Evolutionary conservation across 441 rosid species (phyloP), one percentile per base, ranked within the genome.

Genomic region (Viola pubescens): DNA sequence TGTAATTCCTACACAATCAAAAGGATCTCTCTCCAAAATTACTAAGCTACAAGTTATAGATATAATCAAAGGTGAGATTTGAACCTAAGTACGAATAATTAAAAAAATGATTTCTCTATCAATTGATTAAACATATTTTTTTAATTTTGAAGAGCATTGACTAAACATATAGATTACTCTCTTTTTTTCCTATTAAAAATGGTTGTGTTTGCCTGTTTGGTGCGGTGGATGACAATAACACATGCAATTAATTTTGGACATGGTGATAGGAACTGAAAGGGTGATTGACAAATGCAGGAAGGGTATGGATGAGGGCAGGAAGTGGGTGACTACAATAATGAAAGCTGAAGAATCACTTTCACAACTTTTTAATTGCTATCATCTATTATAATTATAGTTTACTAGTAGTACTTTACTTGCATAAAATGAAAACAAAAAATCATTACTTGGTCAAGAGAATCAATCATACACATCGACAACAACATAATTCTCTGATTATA

Each of bases 311-410:
- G 48, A 46, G 43, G 52, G 58, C 37, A 52, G 11, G 10, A 37
- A 59, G 67, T 53, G 70, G 78, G 67, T 71, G 51, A 7, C 19
- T 8, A 2, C 52, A 70, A 71, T 71, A 70, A 70, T 64, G 66
- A 56, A 53, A 42, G 69, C 41, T 69, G 61, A 69, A 12, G 49
- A 6, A 3, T 77, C 81, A 73, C 77, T 71, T 58, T 79, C 81
- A 59, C 52, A 14, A 34, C 55, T 51, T 53, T 43, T 46, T 64
- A n/a, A 8, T 37, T 47, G 49, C 9, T 47, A 11, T 5, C 45
- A 6, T 46, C 48, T n/a, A n/a, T n/a, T n/a, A n/a, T n/a, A n/a
- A n/a, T n/a, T n/a, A n/a, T n/a, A n/a, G n/a, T n/a, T n/a, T n/a
- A n/a, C n/a, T n/a, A n/a, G n/a, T n/a, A n/a, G n/a, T 45, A 34